phyloP scores from a whole-genome alignment of 306 rosid species.

The Canavalia ensiformis region DNA sequence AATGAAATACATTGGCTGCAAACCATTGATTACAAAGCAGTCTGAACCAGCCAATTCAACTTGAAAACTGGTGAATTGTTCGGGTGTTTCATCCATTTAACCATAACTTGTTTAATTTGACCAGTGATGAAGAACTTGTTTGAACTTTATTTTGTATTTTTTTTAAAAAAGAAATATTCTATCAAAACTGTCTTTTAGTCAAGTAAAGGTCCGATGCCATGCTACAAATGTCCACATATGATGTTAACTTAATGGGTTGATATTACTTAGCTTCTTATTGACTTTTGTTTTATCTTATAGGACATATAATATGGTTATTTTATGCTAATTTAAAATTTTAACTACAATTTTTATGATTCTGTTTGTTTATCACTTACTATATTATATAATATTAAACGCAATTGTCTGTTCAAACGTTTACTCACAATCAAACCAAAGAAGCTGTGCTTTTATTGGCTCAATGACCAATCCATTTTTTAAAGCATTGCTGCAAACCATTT shows the following conservation, averaged over 20 bases:
- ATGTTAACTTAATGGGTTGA: background rate
- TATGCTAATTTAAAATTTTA: background rate
- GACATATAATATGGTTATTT: background rate
- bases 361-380: background rate
- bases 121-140: background rate
- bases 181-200: background rate
- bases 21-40: background rate
- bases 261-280: background rate
- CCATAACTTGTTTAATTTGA: background rate
- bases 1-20: constrained; percentile 17
- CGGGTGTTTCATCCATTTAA: background rate
- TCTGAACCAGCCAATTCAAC: background rate
- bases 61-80: background rate
- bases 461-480: background rate
- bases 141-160: background rate
- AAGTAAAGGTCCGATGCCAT: background rate
- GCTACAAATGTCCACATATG: background rate
- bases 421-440: background rate
- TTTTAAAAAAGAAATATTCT: background rate
- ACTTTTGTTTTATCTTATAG: background rate
- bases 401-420: background rate
- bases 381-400: background rate
- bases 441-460: too few species aligned
- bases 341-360: background rate
- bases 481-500: background rate